Base-by-base conservation (phyloP, 306 rosid species). In the Pyrus bretschneideri region DNA sequence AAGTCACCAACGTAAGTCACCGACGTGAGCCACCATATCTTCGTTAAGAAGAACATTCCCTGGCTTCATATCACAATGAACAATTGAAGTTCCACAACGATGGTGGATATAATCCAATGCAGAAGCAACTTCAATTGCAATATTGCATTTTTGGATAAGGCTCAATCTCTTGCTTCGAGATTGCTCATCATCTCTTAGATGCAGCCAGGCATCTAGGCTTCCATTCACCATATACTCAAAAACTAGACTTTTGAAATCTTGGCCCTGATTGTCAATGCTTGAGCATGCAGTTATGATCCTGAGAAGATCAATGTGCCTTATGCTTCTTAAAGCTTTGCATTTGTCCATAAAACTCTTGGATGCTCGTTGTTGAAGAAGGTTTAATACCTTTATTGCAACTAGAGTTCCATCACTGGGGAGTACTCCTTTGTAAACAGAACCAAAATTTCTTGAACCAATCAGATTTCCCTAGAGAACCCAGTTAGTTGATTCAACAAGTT, bases 261-360 rank as follows among this genome's bases (percentile, higher is more conserved):
- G 45, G 4, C 79, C 85, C 4, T 79, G 40, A 33, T 40, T 4
- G 42, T 67, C 71, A 13, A 14, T 67, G 71, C 81, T 83, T 4
- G 87, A 86, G 74, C 83, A 77, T 9, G 67, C 59, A 31, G 83
- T 81, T 45, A 82, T 11, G 67, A 84, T 82, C 90, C 74, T 87
- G 14, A 87, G 83, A 62, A 84, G 90, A 73, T 84, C 84, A 0
- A 78, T 0, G 67, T 87, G 67, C 19, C 67, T 25, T 61, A 27
- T 27, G 6, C 38, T 61, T 61, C 17, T 27, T 2, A 27, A 61
- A 61, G 67, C 38, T 2, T 55, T 55, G 62, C 88, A 84, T 80
- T 84, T 82, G 0, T 31, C 64, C 8, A 77, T 59, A 71, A 87
- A 87, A 52, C 88, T 82, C 11, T 76, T 87, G n/a, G 74, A 80